Base-by-base conservation (phyloP, 768 basidiomycete genomes). In the Termitomyces sp. region DNA sequence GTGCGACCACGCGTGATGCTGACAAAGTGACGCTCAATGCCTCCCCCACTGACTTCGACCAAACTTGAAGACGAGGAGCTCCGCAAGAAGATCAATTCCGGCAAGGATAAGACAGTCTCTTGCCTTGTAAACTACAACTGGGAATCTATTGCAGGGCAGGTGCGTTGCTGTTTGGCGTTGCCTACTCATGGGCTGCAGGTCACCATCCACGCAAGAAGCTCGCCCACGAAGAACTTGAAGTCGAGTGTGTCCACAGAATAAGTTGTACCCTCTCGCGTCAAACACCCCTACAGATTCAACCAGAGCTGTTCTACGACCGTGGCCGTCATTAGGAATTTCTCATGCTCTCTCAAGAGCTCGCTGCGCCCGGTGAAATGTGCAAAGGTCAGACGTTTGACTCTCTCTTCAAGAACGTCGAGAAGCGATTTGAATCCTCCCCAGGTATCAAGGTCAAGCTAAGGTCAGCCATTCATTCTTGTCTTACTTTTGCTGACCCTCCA, bases 301-400 rank as follows among this genome's bases (percentile, higher is more conserved):
- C 12, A 88, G 89, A 91, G 67, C 79, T 98, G 24, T 98, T 98
- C 77, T 98, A 98, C 67, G 95, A 98, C 77, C 80, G 94, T 22
- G 95, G 96, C 2, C 97, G 98, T 71, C 96, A 98, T 69, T 94
- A 98, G 70, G 96, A 98, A 69, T 98, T 98, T 72, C 78, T 98
- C 12, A 96, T 95, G 7, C 74, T 98, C 65, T 92, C 94, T 0
- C 94, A 97, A 73, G 95, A 98, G 67, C 79, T 98, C 24, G 94
- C 95, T 2, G 87, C 92, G 0, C 94, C 94, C n/a, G 94, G 94
- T 37, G 97, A 99, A 68, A 87, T 99, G 87, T 84, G 97, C 46
- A 88, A 92, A 67, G 94, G 94, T 0, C 94, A 98, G 73, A 93
- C 94, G 8, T 96, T 87, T 64, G 94, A 98, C 51, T 98, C 98